Evolutionary conservation across 2,329 filamentous ascomycete species (phyloP).

Genomic region (Talaromyces sp.): DNA sequence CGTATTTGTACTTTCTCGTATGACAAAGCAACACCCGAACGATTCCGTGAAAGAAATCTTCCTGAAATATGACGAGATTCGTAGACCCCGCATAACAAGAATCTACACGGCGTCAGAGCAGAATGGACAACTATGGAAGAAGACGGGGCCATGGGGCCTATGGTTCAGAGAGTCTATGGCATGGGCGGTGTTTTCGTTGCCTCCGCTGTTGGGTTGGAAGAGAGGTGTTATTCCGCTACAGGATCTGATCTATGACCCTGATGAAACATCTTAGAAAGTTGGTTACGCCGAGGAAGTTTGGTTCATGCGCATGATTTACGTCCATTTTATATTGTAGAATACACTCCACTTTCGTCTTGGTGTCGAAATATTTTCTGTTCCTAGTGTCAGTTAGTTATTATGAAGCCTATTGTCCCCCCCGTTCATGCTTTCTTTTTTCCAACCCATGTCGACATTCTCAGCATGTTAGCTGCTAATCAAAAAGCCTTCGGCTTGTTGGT

Average conservation of each 20-base stretch:
- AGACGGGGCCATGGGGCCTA: slow-evolving; percentile 20
- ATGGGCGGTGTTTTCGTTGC: slow-evolving; percentile 14
- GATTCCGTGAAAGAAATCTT: slow-evolving; percentile 18
- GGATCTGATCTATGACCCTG: slow-evolving; percentile 29
- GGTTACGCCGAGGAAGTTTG: background rate
- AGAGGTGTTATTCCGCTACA: slow-evolving; percentile 18
- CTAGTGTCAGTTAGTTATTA: background rate
- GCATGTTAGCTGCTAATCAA: no score
- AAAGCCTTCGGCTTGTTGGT: no score
- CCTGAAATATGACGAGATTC: slow-evolving; percentile 22
- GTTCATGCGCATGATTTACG: background rate
- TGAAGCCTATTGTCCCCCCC: no score
- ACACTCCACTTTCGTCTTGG: background rate
- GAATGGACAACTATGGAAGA: slow-evolving; percentile 22
- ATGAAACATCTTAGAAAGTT: slow-evolving; percentile 12
- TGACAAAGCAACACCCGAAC: slow-evolving; percentile 16
- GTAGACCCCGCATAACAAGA: slow-evolving; percentile 26
- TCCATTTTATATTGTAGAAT: background rate
- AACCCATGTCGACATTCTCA: no score
- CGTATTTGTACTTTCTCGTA: slow-evolving; percentile 22
- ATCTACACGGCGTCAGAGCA: slow-evolving; percentile 20
- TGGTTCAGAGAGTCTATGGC: slow-evolving; percentile 23
- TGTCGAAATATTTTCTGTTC: background rate
- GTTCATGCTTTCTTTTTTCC: no score
- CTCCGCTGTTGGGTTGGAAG: slow-evolving; percentile 18